A percentile compares a stretch with the other conserved stretches of the same genome.
phyloP scores from a whole-genome alignment of 2,329 filamentous ascomycete species.

The Penicillium italicum region DNA sequence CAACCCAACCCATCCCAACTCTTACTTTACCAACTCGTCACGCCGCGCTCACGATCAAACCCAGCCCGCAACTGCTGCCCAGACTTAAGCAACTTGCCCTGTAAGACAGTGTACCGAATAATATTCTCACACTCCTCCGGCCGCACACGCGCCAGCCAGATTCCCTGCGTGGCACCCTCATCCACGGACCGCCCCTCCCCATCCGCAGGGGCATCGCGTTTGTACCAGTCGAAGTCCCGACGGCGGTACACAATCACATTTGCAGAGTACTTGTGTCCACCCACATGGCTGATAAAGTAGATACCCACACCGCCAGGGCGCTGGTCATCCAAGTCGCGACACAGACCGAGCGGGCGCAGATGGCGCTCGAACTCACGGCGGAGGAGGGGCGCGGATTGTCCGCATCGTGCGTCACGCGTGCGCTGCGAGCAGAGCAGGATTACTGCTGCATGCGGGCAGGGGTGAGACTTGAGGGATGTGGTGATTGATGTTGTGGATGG shows the following conservation, averaged over 20 bases:
- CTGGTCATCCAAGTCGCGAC: constrained; percentile 82
- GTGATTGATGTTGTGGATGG: constrained; percentile 27
- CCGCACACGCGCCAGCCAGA: constrained; percentile 80
- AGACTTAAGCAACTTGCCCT: constrained; percentile 92
- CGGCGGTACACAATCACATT: constrained; percentile 89
- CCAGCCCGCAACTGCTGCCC: constrained; percentile 80
- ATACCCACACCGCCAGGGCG: constrained; percentile 88
- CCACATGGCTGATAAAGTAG: constrained; percentile 94
- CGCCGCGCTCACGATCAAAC: constrained; percentile 75
- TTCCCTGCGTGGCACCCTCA: constrained; percentile 74
- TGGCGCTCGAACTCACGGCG: constrained; percentile 85
- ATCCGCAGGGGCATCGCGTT: constrained; percentile 16
- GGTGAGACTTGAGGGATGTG: constrained; percentile 53
- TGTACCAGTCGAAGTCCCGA: constrained; percentile 42
- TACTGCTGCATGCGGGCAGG: constrained; percentile 77
- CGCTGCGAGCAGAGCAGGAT: constrained; percentile 92
- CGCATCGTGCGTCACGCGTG: constrained; percentile 92
- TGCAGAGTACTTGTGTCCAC: constrained; percentile 92
- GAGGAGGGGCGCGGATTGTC: constrained; percentile 87
- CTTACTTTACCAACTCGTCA: constrained; percentile 74
- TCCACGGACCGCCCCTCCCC: constrained; percentile 35
- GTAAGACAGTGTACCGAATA: constrained; percentile 79
- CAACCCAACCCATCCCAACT: background rate
- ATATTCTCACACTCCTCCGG: constrained; percentile 94
- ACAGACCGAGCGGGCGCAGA: constrained; percentile 76